A percentile compares a stretch with the other conserved stretches of the same genome.
Conservation (phyloP, 768 basidiomycete species). For the Suillus subalutaceus region DNA sequence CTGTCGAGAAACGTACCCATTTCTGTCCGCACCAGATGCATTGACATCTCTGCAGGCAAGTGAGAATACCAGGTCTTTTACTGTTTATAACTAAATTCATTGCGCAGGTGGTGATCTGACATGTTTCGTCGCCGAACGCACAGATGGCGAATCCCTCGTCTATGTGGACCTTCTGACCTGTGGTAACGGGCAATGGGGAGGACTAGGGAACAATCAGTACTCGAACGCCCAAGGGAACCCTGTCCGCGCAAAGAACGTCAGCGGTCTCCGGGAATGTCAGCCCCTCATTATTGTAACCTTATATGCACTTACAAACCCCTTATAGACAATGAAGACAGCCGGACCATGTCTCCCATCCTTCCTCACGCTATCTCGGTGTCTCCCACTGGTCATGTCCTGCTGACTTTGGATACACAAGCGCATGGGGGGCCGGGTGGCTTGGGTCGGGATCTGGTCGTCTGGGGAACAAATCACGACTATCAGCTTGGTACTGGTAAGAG, state of each 20-base stretch:
- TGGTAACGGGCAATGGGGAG: conserved; percentile 85
- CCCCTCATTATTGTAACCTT: conserved; percentile 3
- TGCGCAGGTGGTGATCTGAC: conserved; percentile 67
- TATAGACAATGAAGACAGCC: conserved; percentile 66
- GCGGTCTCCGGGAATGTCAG: conserved; percentile 87
- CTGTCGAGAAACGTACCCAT: conserved; percentile 59
- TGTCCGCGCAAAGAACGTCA: conserved; percentile 74
- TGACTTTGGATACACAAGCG: conserved; percentile 65
- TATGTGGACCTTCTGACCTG: conserved; percentile 68
- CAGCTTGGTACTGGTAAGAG: conserved; percentile 80
- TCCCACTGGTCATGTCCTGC: conserved; percentile 74
- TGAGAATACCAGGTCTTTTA: background rate
- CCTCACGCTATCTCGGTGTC: conserved; percentile 69
- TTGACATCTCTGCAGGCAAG: conserved; percentile 66
- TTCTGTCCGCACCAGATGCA: conserved; percentile 59
- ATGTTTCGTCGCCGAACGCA: conserved; percentile 73
- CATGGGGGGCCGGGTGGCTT: conserved; percentile 50
- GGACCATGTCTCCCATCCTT: conserved; percentile 62
- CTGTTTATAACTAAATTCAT: background rate
- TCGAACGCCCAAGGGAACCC: conserved; percentile 75
- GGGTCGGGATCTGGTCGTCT: conserved; percentile 68
- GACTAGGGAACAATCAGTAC: conserved; percentile 63
- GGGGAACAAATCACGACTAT: conserved; percentile 74
- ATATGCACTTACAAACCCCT: conserved; percentile 11
- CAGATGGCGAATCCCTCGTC: conserved; percentile 33